A percentile compares a stretch with the other conserved stretches of the same genome.
phyloP scores from a whole-genome alignment of 805 yeast genomes.

The Saccharomycopsis sp. region DNA sequence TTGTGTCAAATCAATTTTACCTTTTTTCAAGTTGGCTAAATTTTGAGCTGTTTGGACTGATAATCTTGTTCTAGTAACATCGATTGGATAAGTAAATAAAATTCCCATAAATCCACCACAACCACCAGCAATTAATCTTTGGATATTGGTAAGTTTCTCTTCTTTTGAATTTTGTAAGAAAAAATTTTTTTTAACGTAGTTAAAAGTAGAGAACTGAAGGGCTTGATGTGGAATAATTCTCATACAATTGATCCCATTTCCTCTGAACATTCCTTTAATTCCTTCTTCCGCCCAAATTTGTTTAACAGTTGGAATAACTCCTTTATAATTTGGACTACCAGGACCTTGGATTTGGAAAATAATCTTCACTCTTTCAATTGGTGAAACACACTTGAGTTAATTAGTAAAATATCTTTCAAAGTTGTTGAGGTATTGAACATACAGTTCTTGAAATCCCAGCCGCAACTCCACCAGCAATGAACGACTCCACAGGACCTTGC shows the following conservation, averaged over 20 bases:
- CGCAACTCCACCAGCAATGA: slow-evolving; percentile 65
- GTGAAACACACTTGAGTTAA: no score
- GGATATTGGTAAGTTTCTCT: slow-evolving; percentile 18
- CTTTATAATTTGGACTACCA: slow-evolving; percentile 38
- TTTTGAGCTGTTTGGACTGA: slow-evolving; percentile 78
- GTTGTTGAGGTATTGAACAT: no score
- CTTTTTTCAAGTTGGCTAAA: slow-evolving; percentile 30
- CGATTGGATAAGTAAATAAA: slow-evolving; percentile 82
- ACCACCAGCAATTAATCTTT: slow-evolving; percentile 69
- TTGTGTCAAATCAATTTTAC: slow-evolving; percentile 26
- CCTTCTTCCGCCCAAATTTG: slow-evolving; percentile 89
- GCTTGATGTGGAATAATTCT: slow-evolving; percentile 92
- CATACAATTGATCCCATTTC: slow-evolving; percentile 83
- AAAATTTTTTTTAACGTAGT: slow-evolving; percentile 33
- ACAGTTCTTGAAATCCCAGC: slow-evolving; percentile 82
- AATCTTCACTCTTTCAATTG: slow-evolving; percentile 90
- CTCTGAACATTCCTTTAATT: slow-evolving; percentile 76
- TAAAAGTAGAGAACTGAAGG: slow-evolving; percentile 83
- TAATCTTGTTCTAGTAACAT: slow-evolving; percentile 79
- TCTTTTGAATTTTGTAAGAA: not conserved
- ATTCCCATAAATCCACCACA: slow-evolving; percentile 76
- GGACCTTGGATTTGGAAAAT: slow-evolving; percentile 80
- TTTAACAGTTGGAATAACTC: slow-evolving; percentile 62
- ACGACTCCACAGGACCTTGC: no score
- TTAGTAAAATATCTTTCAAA: no score